These are phyloP conservation scores for Solanum medicagineum DNA, from an alignment of 257 asterid species.

Conservation along the genomic window DNA sequence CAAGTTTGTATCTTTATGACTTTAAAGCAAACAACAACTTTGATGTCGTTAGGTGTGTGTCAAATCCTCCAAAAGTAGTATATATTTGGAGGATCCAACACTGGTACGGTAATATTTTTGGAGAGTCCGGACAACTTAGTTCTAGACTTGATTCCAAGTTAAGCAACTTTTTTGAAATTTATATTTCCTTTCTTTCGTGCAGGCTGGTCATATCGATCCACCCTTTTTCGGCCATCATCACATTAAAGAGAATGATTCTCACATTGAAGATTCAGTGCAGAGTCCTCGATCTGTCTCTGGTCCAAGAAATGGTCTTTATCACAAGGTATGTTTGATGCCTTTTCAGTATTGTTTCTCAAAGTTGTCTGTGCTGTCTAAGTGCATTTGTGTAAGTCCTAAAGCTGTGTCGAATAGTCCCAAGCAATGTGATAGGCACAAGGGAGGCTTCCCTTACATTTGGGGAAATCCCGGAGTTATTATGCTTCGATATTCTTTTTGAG, in stretches of 20 bases:
- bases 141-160: too few species aligned
- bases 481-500: neutral
- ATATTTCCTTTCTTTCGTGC: neutral
- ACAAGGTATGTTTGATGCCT: conserved; percentile 21
- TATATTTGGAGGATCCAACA: too few species aligned
- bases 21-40: neutral
- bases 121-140: too few species aligned
- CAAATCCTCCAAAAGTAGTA: too few species aligned
- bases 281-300: conserved; percentile 36
- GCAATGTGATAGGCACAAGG: neutral
- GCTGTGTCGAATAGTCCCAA: neutral
- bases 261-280: conserved; percentile 14
- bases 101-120: too few species aligned
- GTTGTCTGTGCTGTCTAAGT: neutral
- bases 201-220: conserved; percentile 24
- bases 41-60: too few species aligned
- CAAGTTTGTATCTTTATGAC: neutral
- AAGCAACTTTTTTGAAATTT: neutral
- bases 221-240: conserved; percentile 25
- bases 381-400: neutral
- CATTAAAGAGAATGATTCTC: conserved; percentile 11
- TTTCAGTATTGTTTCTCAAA: neutral
- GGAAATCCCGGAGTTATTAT: neutral
- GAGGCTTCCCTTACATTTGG: neutral
- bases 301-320: conserved; percentile 24